Percentiles rank a stretch among this genome's conserved stretches.
Evolutionary conservation across 305 asterid genomes (phyloP).

Genomic region (Fraxinus sp.): DNA sequence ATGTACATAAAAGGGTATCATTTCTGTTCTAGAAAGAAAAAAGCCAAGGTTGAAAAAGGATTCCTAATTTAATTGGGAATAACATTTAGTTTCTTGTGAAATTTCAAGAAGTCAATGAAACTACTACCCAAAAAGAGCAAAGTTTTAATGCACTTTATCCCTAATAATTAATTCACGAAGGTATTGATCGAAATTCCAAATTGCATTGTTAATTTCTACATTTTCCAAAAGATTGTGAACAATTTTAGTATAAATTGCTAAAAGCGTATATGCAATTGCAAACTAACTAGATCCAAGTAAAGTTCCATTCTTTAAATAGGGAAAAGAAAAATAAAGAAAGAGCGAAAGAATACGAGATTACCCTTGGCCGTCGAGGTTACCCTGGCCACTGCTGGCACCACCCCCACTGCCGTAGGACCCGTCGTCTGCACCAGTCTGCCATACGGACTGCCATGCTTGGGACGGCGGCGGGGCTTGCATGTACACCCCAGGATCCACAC

Average conservation of each 20-base stretch:
- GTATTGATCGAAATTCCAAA: not conserved
- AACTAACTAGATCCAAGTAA: not conserved
- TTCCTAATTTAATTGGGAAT: not conserved
- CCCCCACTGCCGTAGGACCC: constrained; percentile 38
- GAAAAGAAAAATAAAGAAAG: not conserved
- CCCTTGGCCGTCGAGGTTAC: constrained; percentile 47
- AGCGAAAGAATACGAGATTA: constrained; percentile 12
- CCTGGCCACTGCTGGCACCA: constrained; percentile 39
- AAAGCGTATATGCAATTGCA: not conserved
- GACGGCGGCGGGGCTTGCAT: constrained; percentile 47
- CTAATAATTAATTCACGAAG: not conserved
- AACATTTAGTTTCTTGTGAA: not conserved
- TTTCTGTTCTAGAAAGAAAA: not conserved
- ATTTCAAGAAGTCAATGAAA: not conserved
- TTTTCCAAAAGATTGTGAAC: not conserved
- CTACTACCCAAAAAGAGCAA: not conserved
- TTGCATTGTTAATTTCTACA: not conserved
- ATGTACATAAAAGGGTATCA: not conserved
- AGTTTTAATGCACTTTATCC: not conserved
- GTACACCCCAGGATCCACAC: constrained; percentile 34
- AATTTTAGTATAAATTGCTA: not conserved
- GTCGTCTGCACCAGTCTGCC: constrained; percentile 44
- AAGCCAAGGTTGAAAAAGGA: not conserved
- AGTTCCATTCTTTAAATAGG: not conserved
- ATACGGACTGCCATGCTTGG: constrained; percentile 58